Evolutionary conservation across 2,329 filamentous ascomycete genomes (phyloP).

Genomic region (Shiraia bambusicola): DNA sequence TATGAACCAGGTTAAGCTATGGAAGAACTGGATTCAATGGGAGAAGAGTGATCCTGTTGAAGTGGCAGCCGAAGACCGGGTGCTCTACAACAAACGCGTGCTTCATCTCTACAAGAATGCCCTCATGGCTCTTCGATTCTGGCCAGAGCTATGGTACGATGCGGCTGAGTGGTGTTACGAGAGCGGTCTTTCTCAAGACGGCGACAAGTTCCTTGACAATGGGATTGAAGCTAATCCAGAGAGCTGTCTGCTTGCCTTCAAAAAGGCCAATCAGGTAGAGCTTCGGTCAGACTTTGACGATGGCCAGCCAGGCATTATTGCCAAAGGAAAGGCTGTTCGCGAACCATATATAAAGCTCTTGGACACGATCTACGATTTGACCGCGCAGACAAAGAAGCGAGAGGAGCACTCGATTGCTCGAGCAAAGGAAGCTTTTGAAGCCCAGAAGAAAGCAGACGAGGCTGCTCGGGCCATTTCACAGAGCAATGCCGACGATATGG

Average conservation of each 20-base stretch:
- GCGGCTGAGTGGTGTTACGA: slow-evolving; percentile 90
- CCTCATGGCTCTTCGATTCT: slow-evolving; percentile 88
- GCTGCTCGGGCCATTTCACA: slow-evolving; percentile 43
- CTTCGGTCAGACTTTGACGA: slow-evolving; percentile 75
- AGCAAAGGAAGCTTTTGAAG: slow-evolving; percentile 57
- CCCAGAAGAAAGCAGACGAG: slow-evolving; percentile 47
- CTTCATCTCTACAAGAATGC: slow-evolving; percentile 93
- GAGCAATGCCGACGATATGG: slow-evolving; percentile 48
- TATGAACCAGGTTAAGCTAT: slow-evolving; percentile 77
- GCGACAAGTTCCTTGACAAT: slow-evolving; percentile 75
- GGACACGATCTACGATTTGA: slow-evolving; percentile 83
- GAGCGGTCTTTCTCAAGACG: slow-evolving; percentile 70
- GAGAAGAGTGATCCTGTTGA: slow-evolving; percentile 92
- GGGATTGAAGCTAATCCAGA: slow-evolving; percentile 91
- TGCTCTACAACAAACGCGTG: slow-evolving; percentile 74
- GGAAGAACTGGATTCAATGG: slow-evolving; percentile 94
- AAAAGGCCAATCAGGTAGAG: slow-evolving; percentile 85
- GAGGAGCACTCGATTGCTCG: slow-evolving; percentile 63
- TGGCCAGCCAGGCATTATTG: slow-evolving; percentile 65
- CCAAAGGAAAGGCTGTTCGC: slow-evolving; percentile 71
- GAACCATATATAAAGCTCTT: slow-evolving; percentile 82
- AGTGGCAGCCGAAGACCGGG: slow-evolving; percentile 76
- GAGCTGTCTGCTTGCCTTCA: slow-evolving; percentile 85
- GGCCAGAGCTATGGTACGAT: slow-evolving; percentile 94
- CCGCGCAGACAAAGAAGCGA: slow-evolving; percentile 67